Percentiles rank a stretch among this genome's conserved stretches.
Conservation (phyloP, 345 rosid species). For the Euphorbia lathyris region DNA sequence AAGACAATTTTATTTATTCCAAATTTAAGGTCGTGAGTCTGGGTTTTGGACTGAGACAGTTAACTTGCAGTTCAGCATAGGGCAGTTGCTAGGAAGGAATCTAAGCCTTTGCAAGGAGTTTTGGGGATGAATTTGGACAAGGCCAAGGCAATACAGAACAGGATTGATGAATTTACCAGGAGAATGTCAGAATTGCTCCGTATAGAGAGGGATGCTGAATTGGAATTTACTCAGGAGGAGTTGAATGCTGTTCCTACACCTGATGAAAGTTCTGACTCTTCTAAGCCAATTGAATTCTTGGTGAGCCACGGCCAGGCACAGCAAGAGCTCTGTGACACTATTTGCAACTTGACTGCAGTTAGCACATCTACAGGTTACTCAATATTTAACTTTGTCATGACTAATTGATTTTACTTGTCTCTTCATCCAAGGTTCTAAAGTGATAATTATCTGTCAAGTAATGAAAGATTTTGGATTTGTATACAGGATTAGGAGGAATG, state of each 20-base stretch:
- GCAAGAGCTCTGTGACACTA: slow-evolving; percentile 95
- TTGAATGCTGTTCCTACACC: slow-evolving; percentile 82
- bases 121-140: slow-evolving; percentile 75
- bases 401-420: slow-evolving; percentile 13
- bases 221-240: slow-evolving; percentile 95
- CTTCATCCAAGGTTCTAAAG: slow-evolving; percentile 1
- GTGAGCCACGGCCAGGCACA: slow-evolving; percentile 92
- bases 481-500: slow-evolving; percentile 92
- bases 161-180: slow-evolving; percentile 67
- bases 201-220: slow-evolving; percentile 84
- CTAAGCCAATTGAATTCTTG: slow-evolving; percentile 85
- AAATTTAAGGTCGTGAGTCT: slow-evolving; percentile 12
- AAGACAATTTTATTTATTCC: neutral
- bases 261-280: slow-evolving; percentile 58
- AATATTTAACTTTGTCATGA: slow-evolving; percentile 13
- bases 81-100: slow-evolving; percentile 69
- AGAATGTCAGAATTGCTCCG: slow-evolving; percentile 80
- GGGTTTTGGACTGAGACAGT: slow-evolving; percentile 26
- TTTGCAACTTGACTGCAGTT: slow-evolving; percentile 83
- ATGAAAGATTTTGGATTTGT: slow-evolving; percentile 19
- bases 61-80: slow-evolving; percentile 80
- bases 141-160: slow-evolving; percentile 67
- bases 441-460: neutral
- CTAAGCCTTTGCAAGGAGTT: slow-evolving; percentile 72
- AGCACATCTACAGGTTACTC: slow-evolving; percentile 77